Evolutionary conservation across 1,139 yeast species (phyloP), one percentile per base, ranked within the genome.

Genomic region (Candida tetrigidarum): DNA sequence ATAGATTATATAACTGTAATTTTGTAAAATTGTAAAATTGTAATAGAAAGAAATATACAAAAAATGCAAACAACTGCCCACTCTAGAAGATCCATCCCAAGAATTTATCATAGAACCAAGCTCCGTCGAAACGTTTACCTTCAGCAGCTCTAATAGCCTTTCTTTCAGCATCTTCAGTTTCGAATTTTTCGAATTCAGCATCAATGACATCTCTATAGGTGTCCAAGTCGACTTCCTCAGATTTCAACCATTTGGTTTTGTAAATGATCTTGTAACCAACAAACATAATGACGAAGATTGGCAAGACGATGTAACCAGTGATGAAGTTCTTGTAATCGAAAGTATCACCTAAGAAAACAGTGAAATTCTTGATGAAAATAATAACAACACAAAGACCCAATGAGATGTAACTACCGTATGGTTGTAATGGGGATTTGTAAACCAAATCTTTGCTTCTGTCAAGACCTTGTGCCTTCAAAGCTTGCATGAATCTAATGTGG

Each of bases 231-330:
- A 81, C 85, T 53, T 84, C 88, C 36, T 65, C 66, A 16, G 88
- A 76, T 40, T 59, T 65, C 49, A 81, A 72, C 44, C 74, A 57
- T 57, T 71, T 76, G 30, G 89, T 76, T 63, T 76, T 83, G 64
- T 67, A 64, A 51, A 68, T 55, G 37, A 83, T 9, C 65, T 84
- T 86, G 72, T 83, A 84, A 7, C 86, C 89, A 49, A 77, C 57
- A 53, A 69, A 76, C 54, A 79, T 69, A 41, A 80, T 62, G 34
- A 83, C 42, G 56, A 78, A 86, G 22, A 84, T 81, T 26, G 93
- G 93, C 46, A 86, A 73, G 41, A 88, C 88, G 59, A 86, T 84
- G 69, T 86, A 86, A 40, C 92, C 91, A 33, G 93, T 85, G 57
- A 86, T 83, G 58, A 86, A 86, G 27, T 68, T 67, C 76, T 81